Percentiles rank a stretch among this genome's conserved stretches.
Evolutionary conservation across 305 asterid species (phyloP).

Genomic region (Solanum hybrid): DNA sequence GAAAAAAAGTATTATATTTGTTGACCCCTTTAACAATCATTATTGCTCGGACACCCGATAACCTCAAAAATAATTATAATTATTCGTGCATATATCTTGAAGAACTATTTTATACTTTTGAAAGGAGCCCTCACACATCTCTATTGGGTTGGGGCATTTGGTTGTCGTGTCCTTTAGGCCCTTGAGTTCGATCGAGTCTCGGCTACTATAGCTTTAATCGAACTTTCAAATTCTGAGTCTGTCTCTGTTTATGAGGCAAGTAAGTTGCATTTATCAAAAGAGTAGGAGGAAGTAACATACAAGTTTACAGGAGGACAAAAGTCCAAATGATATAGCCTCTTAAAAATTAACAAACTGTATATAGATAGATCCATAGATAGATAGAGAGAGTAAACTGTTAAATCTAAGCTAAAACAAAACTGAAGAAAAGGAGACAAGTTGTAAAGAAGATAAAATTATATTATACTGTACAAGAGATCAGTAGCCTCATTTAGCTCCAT

Average conservation of each 20-base stretch:
- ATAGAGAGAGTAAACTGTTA: background rate
- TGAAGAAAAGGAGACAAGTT: background rate
- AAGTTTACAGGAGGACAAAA: background rate
- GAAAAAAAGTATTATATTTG: background rate
- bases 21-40: background rate
- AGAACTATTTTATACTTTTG: background rate
- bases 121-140: background rate
- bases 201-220: rapidly evolving
- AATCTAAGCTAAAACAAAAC: background rate
- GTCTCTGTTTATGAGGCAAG: background rate
- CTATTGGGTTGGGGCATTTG: background rate
- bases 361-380: background rate
- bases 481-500: constrained; percentile 1
- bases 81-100: background rate
- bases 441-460: background rate
- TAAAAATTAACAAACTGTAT: background rate
- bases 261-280: background rate
- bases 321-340: background rate
- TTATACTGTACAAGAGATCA: constrained; percentile 6
- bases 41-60: background rate
- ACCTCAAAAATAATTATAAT: background rate
- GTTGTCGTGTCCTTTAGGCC: background rate
- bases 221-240: background rate
- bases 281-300: background rate
- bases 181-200: background rate